These are phyloP conservation scores for Verticillium nonalfalfae DNA, from an alignment of 2,329 filamentous ascomycete species.

Conservation along the genomic window DNA sequence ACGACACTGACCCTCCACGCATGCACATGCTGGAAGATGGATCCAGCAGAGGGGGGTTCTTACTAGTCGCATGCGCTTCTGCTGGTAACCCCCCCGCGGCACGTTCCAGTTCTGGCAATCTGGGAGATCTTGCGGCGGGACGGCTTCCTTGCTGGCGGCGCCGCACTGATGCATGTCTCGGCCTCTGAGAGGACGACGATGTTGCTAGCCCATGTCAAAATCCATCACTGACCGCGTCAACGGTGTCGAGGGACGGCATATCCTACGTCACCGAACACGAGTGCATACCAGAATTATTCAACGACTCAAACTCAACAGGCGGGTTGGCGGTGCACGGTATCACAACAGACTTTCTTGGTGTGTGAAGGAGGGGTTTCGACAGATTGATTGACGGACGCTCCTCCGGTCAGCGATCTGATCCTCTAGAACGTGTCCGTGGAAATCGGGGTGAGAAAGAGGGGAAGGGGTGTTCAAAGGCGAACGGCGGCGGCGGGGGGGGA, in stretches of 20 bases:
- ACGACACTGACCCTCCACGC: not conserved
- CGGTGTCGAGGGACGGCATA: not conserved
- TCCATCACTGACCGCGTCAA: not conserved
- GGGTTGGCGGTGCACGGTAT: not conserved
- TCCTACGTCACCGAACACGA: not conserved
- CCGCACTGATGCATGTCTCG: not conserved
- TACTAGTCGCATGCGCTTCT: not conserved
- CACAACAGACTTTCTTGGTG: not conserved
- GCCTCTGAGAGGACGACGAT: not conserved
- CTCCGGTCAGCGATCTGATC: not conserved
- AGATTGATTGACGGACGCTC: not conserved
- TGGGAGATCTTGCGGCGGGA: conserved; percentile 1
- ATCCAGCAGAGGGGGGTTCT: not conserved
- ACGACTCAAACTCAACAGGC: not conserved
- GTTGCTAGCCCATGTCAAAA: not conserved
- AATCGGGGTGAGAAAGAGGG: too few relatives aligned
- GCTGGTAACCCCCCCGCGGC: not conserved
- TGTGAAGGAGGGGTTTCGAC: not conserved
- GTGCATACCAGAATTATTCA: not conserved
- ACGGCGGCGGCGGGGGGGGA: not conserved
- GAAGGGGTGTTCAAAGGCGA: not conserved
- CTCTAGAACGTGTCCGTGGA: not conserved
- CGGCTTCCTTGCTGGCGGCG: not conserved
- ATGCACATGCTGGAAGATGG: not conserved
- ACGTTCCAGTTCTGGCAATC: not conserved